These are phyloP conservation scores for Populus tremula DNA, from an alignment of 345 rosid genomes.

Conservation along the genomic window DNA sequence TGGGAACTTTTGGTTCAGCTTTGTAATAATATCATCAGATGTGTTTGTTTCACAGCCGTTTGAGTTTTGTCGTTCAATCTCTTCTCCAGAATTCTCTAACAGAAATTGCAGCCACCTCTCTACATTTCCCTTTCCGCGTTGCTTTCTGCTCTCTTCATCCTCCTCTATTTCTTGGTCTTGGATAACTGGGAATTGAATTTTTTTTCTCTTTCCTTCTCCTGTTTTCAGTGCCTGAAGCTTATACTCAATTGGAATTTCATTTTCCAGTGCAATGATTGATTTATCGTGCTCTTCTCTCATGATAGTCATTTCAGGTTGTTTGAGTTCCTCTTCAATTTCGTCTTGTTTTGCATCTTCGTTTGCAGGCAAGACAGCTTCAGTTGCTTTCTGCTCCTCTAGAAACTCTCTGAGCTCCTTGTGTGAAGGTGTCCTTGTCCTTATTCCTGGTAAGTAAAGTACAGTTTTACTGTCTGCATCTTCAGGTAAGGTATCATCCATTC, in stretches of 20 bases:
- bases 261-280: conserved; percentile 34
- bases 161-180: conserved; percentile 55
- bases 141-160: conserved; percentile 71
- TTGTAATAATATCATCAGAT: conserved; percentile 53
- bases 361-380: conserved; percentile 36
- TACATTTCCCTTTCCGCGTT: conserved; percentile 83
- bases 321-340: conserved; percentile 37
- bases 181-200: conserved; percentile 25
- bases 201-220: conserved; percentile 40
- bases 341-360: conserved; percentile 34
- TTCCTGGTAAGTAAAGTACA: conserved; percentile 61
- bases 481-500: conserved; percentile 50
- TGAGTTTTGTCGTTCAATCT: conserved; percentile 31
- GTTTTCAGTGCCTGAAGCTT: conserved; percentile 43
- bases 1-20: conserved; percentile 55
- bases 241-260: conserved; percentile 27
- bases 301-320: conserved; percentile 18
- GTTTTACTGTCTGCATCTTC: conserved; percentile 49
- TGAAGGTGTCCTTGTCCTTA: conserved; percentile 41
- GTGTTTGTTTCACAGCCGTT: conserved; percentile 28
- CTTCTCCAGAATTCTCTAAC: conserved; percentile 51
- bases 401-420: conserved; percentile 69
- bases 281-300: conserved; percentile 27
- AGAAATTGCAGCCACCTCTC: conserved; percentile 92
- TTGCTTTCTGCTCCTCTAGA: conserved; percentile 64